Percentiles rank a stretch among this genome's conserved stretches.
phyloP scores from a whole-genome alignment of 306 rosid species.

The barrel medic (Medicago truncatula) region DNA sequence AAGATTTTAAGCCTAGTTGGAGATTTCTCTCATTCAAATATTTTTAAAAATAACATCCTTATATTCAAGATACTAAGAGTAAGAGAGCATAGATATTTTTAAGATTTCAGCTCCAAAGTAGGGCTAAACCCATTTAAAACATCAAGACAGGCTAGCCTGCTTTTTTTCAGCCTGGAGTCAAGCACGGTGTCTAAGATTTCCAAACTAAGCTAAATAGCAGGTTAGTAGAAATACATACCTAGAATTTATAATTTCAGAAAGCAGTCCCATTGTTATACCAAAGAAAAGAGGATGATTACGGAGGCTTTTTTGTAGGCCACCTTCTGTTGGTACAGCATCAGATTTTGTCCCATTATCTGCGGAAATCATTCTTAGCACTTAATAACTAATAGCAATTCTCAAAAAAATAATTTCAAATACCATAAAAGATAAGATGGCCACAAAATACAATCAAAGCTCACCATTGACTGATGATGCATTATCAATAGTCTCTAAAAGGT shows the following conservation, averaged over 20 bases:
- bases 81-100: constrained; percentile 10
- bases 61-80: constrained; percentile 14
- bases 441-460: constrained; percentile 46
- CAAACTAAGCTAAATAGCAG: constrained; percentile 30
- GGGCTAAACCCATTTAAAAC: background rate
- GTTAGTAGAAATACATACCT: constrained; percentile 64
- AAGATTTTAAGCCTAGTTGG: constrained; percentile 37
- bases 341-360: constrained; percentile 57
- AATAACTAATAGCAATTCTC: constrained; percentile 22
- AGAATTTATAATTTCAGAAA: constrained; percentile 94
- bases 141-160: background rate
- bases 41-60: background rate
- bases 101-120: constrained; percentile 23
- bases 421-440: constrained; percentile 14
- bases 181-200: constrained; percentile 30
- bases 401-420: constrained; percentile 27
- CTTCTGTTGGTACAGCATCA: constrained; percentile 47
- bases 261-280: constrained; percentile 94
- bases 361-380: constrained; percentile 36
- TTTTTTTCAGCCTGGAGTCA: background rate
- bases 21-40: background rate
- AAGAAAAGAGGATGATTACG: constrained; percentile 88
- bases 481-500: constrained; percentile 63
- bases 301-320: constrained; percentile 61
- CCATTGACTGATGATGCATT: constrained; percentile 55